A percentile compares a stretch with the other conserved stretches of the same genome.
phyloP scores from a whole-genome alignment of 2,329 filamentous ascomycete genomes.

The Aspergillus transmontanensis region DNA sequence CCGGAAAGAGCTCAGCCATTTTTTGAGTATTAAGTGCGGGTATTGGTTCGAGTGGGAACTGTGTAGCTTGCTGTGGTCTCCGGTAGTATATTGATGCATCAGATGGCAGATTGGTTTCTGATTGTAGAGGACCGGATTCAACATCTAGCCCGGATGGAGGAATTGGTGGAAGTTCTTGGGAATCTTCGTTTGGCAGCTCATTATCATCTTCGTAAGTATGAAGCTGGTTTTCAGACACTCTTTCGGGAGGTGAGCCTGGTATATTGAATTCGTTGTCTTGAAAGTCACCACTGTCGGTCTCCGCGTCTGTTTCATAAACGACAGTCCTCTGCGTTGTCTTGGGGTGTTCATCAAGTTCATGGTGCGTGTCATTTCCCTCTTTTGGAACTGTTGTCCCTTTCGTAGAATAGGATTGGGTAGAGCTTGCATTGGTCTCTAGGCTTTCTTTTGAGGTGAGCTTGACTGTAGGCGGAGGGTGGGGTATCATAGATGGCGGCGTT shows the following conservation, averaged over 20 bases:
- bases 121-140: slow-evolving; percentile 25
- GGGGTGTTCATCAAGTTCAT: background rate
- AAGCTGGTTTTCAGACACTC: background rate
- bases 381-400: background rate
- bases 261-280: slow-evolving; percentile 24
- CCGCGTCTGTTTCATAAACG: slow-evolving; percentile 47
- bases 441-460: slow-evolving; percentile 2
- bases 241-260: slow-evolving; percentile 13
- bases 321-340: slow-evolving; percentile 32
- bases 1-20: slow-evolving; percentile 42
- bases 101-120: slow-evolving; percentile 34
- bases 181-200: slow-evolving; percentile 26
- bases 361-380: background rate
- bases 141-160: slow-evolving; percentile 25
- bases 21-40: slow-evolving; percentile 40
- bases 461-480: slow-evolving; percentile 1
- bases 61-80: slow-evolving; percentile 37
- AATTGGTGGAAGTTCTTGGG: slow-evolving; percentile 35
- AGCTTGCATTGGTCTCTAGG: slow-evolving; percentile 1
- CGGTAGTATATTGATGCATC: slow-evolving; percentile 43
- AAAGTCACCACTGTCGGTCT: slow-evolving; percentile 37
- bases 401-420: slow-evolving; percentile 5
- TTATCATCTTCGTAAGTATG: slow-evolving; percentile 11
- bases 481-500: background rate
- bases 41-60: slow-evolving; percentile 40